Evolutionary conservation across 2,329 filamentous ascomycete species (phyloP).

Genomic region (Neonectria neomacrospora): DNA sequence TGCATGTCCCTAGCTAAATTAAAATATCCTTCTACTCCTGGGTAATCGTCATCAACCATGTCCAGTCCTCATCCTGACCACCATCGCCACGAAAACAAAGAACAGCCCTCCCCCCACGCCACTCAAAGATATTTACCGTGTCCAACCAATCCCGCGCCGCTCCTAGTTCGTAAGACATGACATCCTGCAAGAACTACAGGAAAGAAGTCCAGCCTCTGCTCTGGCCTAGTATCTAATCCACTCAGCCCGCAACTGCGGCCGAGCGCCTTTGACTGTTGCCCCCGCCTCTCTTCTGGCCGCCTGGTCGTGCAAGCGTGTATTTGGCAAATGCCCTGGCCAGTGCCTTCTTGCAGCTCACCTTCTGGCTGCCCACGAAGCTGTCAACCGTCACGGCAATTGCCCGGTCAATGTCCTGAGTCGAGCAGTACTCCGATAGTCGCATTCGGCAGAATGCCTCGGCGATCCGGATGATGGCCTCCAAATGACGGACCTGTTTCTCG

Average conservation of each 20-base stretch:
- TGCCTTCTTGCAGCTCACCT: conserved; percentile 97
- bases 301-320: conserved; percentile 74
- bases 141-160: neutral
- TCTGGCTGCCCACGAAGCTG: conserved; percentile 95
- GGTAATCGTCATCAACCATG: conserved; percentile 20
- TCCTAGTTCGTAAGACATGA: neutral
- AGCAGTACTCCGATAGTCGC: conserved; percentile 96
- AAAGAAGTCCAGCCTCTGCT: neutral
- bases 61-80: conserved; percentile 2
- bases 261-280: conserved; percentile 44
- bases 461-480: conserved; percentile 97
- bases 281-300: conserved; percentile 44
- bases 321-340: conserved; percentile 95
- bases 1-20: neutral
- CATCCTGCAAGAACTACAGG: neutral
- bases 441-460: conserved; percentile 96
- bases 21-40: conserved; percentile 1
- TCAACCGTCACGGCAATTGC: conserved; percentile 97
- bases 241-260: conserved; percentile 45
- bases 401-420: conserved; percentile 89
- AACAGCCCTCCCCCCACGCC: conserved; percentile 1
- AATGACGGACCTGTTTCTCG: conserved; percentile 82
- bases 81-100: neutral
- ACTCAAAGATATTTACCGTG: conserved; percentile 11
- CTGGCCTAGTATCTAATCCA: neutral